A percentile compares a stretch with the other conserved stretches of the same genome.
These are phyloP conservation scores for Cladorrhinum sp. DNA, from an alignment of 2,329 filamentous ascomycete species.

Conservation along the genomic window DNA sequence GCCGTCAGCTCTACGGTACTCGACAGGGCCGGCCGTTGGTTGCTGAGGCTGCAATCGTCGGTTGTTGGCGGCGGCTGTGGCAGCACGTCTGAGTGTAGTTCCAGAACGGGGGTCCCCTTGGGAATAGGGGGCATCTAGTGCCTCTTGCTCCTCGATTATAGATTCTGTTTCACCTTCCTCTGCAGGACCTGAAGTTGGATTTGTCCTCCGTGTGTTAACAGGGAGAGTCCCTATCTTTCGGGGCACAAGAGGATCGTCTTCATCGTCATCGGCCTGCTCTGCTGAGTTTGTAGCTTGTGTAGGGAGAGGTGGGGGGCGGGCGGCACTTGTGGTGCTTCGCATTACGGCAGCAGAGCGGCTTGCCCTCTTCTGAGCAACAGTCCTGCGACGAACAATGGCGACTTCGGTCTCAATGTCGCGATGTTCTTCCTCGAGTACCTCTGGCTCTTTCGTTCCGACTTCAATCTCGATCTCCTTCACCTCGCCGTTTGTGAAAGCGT, in stretches of 20 bases:
- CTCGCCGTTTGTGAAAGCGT: slow-evolving; percentile 53
- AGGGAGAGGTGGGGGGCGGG: slow-evolving; percentile 34
- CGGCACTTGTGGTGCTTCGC: slow-evolving; percentile 46
- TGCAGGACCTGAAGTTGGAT: slow-evolving; percentile 17
- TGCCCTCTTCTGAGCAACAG: slow-evolving; percentile 61
- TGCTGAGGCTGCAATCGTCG: slow-evolving; percentile 62
- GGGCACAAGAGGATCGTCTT: slow-evolving; percentile 53
- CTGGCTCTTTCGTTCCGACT: slow-evolving; percentile 67
- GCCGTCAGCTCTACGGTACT: slow-evolving; percentile 68
- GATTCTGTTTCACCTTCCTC: slow-evolving; percentile 46
- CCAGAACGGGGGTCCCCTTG: slow-evolving; percentile 69
- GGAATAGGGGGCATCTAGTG: slow-evolving; percentile 68
- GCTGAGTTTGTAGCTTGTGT: slow-evolving; percentile 13
- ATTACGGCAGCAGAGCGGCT: slow-evolving; percentile 46
- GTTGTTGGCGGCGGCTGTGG: slow-evolving; percentile 72
- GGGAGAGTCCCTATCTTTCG: slow-evolving; percentile 43
- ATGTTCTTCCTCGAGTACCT: slow-evolving; percentile 68
- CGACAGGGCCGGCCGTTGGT: slow-evolving; percentile 50
- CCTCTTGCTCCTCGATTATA: slow-evolving; percentile 55
- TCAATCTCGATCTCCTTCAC: slow-evolving; percentile 65
- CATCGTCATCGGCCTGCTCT: slow-evolving; percentile 33
- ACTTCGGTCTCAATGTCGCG: slow-evolving; percentile 75
- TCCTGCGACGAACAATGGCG: slow-evolving; percentile 72
- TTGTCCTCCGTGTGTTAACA: neutral
- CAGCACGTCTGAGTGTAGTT: slow-evolving; percentile 68